A percentile compares a stretch with the other conserved stretches of the same genome.
phyloP scores from a whole-genome alignment of 345 rosid genomes.

The Arabis hirsuta region DNA sequence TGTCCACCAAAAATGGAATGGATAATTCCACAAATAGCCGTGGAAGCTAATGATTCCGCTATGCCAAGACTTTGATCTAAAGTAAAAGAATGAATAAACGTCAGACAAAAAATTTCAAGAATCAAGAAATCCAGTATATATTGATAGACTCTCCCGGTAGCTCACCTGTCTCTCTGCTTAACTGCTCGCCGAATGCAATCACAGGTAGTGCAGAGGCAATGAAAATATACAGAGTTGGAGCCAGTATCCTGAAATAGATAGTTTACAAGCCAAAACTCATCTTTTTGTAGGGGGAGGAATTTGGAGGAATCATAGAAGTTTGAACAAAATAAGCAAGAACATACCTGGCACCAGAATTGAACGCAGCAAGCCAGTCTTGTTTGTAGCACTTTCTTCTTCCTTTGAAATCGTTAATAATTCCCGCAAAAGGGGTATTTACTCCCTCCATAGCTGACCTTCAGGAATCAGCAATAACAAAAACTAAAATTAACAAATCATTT shows the following conservation, averaged over 20 bases:
- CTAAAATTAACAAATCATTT: no score
- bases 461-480: no score
- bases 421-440: slow-evolving; percentile 49
- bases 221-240: slow-evolving; percentile 67
- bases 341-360: slow-evolving; percentile 56
- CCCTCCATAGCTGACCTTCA: slow-evolving; percentile 45
- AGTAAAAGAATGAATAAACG: not conserved
- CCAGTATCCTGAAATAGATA: slow-evolving; percentile 53
- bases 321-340: not conserved
- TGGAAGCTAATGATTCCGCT: slow-evolving; percentile 64
- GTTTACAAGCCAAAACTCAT: not conserved
- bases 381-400: slow-evolving; percentile 68
- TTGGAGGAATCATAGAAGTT: not conserved
- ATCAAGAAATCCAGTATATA: not conserved
- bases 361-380: slow-evolving; percentile 57
- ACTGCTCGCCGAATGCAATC: slow-evolving; percentile 72
- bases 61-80: slow-evolving; percentile 66
- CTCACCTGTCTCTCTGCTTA: slow-evolving; percentile 64
- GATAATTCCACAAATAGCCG: slow-evolving; percentile 62
- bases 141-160: not conserved
- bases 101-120: not conserved
- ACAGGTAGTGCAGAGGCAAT: slow-evolving; percentile 78
- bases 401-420: slow-evolving; percentile 54
- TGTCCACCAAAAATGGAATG: slow-evolving; percentile 80
- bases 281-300: no score